Percentiles rank a stretch among this genome's conserved stretches.
phyloP scores from a whole-genome alignment of 768 basidiomycete genomes.

The Mycena alexandri region DNA sequence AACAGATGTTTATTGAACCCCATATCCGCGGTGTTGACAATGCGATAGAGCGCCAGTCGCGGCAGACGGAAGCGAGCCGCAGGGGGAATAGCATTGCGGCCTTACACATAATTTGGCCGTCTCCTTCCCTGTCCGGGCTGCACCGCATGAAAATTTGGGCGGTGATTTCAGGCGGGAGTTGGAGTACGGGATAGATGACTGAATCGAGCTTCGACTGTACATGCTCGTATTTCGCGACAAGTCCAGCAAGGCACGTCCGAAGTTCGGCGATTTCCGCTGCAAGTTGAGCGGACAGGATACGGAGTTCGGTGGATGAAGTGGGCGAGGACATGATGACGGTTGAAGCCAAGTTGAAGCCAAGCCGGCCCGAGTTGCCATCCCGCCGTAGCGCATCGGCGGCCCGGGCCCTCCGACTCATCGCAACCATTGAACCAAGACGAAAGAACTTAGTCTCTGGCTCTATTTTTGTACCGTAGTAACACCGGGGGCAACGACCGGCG shows the following conservation, averaged over 20 bases:
- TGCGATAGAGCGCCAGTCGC: not conserved
- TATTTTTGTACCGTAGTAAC: too few relatives aligned
- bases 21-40: not conserved
- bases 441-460: too few relatives aligned
- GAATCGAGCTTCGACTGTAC: conserved; percentile 2
- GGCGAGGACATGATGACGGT: too few relatives aligned
- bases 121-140: not conserved
- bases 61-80: conserved; percentile 2
- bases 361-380: too few relatives aligned
- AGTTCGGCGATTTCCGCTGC: not conserved
- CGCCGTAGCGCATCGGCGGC: too few relatives aligned
- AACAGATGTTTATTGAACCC: not conserved
- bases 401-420: too few relatives aligned
- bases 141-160: conserved; percentile 7
- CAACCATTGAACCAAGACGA: too few relatives aligned
- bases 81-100: not conserved
- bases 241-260: not conserved
- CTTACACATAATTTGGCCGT: not conserved
- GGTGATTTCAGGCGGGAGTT: conserved; percentile 4
- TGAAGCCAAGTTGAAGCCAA: too few relatives aligned
- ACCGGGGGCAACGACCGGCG: too few relatives aligned
- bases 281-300: not conserved
- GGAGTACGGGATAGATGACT: conserved; percentile 11
- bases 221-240: not conserved
- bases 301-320: not conserved